Evolutionary conservation across 139 green algal genomes (phyloP), one percentile per base, ranked within the genome.

Genomic region (Haematococcus lacustris): DNA sequence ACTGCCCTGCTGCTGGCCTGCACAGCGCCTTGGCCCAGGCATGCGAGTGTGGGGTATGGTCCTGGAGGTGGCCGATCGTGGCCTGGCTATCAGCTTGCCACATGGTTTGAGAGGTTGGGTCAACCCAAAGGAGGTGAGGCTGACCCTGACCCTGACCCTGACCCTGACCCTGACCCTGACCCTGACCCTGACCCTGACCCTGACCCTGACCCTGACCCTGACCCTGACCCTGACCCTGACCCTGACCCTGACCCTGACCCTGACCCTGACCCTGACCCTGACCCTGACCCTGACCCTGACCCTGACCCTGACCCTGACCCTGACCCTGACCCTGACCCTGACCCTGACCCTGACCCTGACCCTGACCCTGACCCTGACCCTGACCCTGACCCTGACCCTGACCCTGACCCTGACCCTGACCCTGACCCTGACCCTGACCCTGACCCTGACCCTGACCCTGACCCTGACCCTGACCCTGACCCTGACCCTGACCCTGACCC

Each of bases 51-150:
- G 83, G 87, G 91, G 89, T 4, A 82, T 85, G 1, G 78, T 98
- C 23, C 66, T 88, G 40, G 91, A 95, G 71, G 82, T 97, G 1
- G 76, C 74, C 1, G 38, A 82, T 0, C 76, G 61, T 6, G 82
- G 87, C 13, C 83, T 98, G 4, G 64, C 82, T 23, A 61, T 98
- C 35, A 86, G 74, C 72, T 76, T 98, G 69, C 92, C 93, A 1
- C 80, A 96, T 70, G 93, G 93, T 2, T 80, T 98, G 66, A 75
- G 87, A 1, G 93, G 91, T 3, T 77, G 78, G 61, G 92, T 95
- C 38, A 53, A 63, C 1, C 68, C 77, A 1, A 50, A 79, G 1
- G 76, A 89, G 75, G 79, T 83, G 70, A 34, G 70, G 3, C 3
- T 5, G 26, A n/a, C 7, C 13, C 28, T n/a, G 68, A 6, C 17